Evolutionary conservation across 1,284 basidiomycete species (phyloP).

Genomic region (Ceraceosorus bombacis): DNA sequence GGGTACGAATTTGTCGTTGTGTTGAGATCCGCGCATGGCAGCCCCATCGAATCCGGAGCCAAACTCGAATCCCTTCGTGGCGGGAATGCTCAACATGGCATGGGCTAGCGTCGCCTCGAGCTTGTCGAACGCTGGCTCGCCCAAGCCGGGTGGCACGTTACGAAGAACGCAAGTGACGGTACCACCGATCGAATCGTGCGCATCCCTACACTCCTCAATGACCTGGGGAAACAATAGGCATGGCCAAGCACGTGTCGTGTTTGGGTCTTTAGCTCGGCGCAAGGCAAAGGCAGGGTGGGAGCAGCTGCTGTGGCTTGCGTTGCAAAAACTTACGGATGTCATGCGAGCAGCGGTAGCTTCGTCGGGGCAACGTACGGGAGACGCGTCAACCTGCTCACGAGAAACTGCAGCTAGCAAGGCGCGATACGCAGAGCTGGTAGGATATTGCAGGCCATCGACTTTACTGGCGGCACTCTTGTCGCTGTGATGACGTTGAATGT

Average conservation of each 20-base stretch:
- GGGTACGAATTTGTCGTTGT: slow-evolving; percentile 80
- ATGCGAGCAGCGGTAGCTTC: slow-evolving; percentile 76
- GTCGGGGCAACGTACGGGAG: slow-evolving; percentile 85
- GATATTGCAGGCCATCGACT: slow-evolving; percentile 58
- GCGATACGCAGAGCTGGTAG: slow-evolving; percentile 74
- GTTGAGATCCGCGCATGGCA: slow-evolving; percentile 81
- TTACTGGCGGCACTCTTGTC: too few species aligned
- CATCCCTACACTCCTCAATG: slow-evolving; percentile 84
- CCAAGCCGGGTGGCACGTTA: slow-evolving; percentile 77
- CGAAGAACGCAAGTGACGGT: slow-evolving; percentile 95
- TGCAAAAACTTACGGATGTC: slow-evolving; percentile 60
- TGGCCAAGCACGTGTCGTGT: too few species aligned
- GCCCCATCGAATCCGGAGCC: slow-evolving; percentile 95
- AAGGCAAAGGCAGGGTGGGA: too few species aligned
- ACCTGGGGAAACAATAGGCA: slow-evolving; percentile 55
- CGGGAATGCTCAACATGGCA: slow-evolving; percentile 97
- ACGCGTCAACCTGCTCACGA: slow-evolving; percentile 78
- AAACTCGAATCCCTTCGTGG: slow-evolving; percentile 96
- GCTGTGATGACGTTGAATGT: too few species aligned
- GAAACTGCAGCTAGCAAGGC: slow-evolving; percentile 72
- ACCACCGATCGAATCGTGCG: slow-evolving; percentile 89
- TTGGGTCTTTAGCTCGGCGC: too few species aligned
- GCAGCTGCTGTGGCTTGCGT: too few species aligned
- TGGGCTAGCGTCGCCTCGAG: slow-evolving; percentile 92
- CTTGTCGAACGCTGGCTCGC: slow-evolving; percentile 98